Base-by-base conservation (phyloP, 1,284 basidiomycete species). In the Puccinia horiana region DNA sequence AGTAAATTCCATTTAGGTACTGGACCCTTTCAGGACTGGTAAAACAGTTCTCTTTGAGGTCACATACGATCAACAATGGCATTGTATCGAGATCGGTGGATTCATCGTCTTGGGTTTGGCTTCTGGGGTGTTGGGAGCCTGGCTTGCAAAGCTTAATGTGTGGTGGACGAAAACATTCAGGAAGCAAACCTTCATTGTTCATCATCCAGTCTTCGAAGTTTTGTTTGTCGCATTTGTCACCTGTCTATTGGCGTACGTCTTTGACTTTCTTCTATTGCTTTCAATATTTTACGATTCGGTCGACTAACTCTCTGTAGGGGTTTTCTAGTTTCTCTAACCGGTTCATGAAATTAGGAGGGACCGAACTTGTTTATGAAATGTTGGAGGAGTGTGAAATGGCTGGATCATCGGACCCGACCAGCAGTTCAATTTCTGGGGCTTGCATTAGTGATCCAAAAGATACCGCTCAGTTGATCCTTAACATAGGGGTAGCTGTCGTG, bases 291-390 rank as follows among this genome's bases (percentile, higher is more conserved):
- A 6, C 26, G 5, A 1, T 20, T n/a, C n/a, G n/a, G 20, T 40
- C 16, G 35, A n/a, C 61, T 65, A 3, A 65, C n/a, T 65, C 5
- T 18, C 32, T 14, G 32, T 32, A 9, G 4, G 73, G 37, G 23
- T 29, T 40, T 29, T 29, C 1, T 49, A 63, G 93, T 84, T 97
- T 96, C 88, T 88, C 94, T 83, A 98, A 97, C 87, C 93, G 93
- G 0, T 98, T 93, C 86, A 93, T 94, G 6, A 91, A 93, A 44
- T 95, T 98, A 92, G 93, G 95, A 67, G 96, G 96, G 1, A 96
- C 96, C 14, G 95, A 98, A 86, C 91, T 98, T 23, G 93, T 99
- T 63, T 86, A 85, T 37, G 88, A 89, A 40, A 84, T 87, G 26
- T 87, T 88, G 82, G 85, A 84, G 83, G 85, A 83, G 86, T 88